These are phyloP conservation scores for Kwoniella newhampshirensis DNA, from an alignment of 768 basidiomycete genomes.

Conservation along the genomic window DNA sequence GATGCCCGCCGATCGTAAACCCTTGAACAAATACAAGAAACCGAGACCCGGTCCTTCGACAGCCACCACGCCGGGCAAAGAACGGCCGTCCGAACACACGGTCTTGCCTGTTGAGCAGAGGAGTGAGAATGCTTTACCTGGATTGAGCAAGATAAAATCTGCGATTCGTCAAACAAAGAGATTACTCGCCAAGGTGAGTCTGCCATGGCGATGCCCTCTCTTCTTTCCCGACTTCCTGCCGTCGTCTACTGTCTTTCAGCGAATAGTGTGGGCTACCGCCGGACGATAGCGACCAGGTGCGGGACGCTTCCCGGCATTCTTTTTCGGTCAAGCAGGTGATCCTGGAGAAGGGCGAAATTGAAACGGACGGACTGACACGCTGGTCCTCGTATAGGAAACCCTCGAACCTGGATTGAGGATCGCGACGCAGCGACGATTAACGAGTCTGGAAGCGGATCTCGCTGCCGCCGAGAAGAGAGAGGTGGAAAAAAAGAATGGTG, in stretches of 20 bases:
- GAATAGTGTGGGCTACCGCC: no score
- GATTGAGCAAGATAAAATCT: slow-evolving; percentile 83
- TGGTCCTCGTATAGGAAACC: slow-evolving; percentile 60
- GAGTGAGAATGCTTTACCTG: slow-evolving; percentile 57
- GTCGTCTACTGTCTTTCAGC: no score
- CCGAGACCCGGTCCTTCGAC: no score
- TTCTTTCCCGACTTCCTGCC: neutral
- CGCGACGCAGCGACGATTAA: slow-evolving; percentile 74
- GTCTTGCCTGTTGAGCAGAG: slow-evolving; percentile 23
- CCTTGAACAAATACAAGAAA: no score
- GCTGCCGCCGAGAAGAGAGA: slow-evolving; percentile 45
- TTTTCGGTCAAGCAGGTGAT: neutral
- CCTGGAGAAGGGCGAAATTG: slow-evolving; percentile 62
- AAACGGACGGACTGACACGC: slow-evolving; percentile 71
- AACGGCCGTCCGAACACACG: slow-evolving; percentile 3
- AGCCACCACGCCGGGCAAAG: no score
- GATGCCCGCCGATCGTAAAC: no score
- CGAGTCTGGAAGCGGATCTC: slow-evolving; percentile 63
- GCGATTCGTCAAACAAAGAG: slow-evolving; percentile 77
- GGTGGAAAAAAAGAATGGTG: slow-evolving; percentile 63
- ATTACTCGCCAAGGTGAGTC: slow-evolving; percentile 71
- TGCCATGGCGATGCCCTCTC: neutral
- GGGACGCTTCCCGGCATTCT: no score
- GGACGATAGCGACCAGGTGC: no score
- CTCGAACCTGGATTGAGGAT: slow-evolving; percentile 81